Conservation (phyloP, 352 stramenopile species). For the Phytophthora colocasiae region DNA sequence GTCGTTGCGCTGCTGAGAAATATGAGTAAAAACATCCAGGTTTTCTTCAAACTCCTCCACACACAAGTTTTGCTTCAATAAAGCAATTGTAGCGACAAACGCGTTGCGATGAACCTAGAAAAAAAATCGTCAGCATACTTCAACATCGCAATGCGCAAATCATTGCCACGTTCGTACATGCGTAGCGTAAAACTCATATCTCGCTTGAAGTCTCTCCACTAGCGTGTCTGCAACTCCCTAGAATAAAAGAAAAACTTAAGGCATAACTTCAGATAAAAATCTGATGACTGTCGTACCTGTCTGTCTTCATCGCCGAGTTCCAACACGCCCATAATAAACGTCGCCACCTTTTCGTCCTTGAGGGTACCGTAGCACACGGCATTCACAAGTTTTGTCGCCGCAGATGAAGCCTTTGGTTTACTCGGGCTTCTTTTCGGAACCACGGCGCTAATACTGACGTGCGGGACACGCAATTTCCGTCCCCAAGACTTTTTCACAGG, state of each 20-base stretch:
- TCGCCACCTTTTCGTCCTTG: slow-evolving; percentile 74
- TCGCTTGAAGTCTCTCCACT: slow-evolving; percentile 86
- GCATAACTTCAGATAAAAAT: not conserved
- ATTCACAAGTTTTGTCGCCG: slow-evolving; percentile 84
- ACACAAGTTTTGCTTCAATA: slow-evolving; percentile 84
- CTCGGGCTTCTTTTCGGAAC: slow-evolving; percentile 68
- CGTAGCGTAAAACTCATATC: slow-evolving; percentile 83
- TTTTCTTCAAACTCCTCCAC: slow-evolving; percentile 85
- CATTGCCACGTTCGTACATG: slow-evolving; percentile 46
- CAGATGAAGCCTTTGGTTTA: slow-evolving; percentile 60
- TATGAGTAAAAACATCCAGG: slow-evolving; percentile 78
- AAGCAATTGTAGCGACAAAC: slow-evolving; percentile 66
- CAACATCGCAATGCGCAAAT: not conserved
- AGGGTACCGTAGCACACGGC: slow-evolving; percentile 83
- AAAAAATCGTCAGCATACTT: not conserved
- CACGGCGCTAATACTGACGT: slow-evolving; percentile 73
- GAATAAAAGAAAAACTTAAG: not conserved
- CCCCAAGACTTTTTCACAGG: slow-evolving; percentile 86
- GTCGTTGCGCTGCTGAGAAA: slow-evolving; percentile 86
- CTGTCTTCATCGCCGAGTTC: slow-evolving; percentile 73
- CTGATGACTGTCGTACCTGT: slow-evolving; percentile 49
- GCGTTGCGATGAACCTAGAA: slow-evolving; percentile 82
- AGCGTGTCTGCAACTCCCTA: slow-evolving; percentile 82
- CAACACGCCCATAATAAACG: slow-evolving; percentile 72
- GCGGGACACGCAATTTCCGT: slow-evolving; percentile 76